Evolutionary conservation across 176 grass and related monocot species (phyloP).

Genomic region (Poa pratensis): DNA sequence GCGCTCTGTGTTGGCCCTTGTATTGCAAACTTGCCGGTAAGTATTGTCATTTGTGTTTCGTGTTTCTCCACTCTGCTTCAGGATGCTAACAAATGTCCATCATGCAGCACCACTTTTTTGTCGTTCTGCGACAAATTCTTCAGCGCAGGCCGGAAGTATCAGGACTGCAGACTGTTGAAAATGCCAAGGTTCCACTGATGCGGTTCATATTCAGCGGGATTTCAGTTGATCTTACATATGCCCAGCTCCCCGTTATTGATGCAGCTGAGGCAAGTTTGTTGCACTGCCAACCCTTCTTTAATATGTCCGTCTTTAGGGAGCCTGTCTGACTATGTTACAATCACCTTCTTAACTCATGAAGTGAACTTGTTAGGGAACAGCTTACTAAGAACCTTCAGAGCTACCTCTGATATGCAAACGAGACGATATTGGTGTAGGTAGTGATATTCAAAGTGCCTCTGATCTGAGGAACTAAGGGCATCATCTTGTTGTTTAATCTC

Average conservation of each 20-base stretch:
- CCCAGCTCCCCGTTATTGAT: conserved; percentile 54
- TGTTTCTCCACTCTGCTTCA: neutral
- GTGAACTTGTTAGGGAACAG: neutral
- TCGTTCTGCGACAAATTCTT: conserved; percentile 59
- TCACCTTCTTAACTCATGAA: conserved; percentile 1
- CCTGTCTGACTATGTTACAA: neutral
- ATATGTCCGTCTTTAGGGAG: neutral
- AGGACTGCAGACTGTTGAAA: conserved; percentile 59
- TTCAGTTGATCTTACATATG: conserved; percentile 71
- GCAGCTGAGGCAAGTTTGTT: conserved; percentile 56
- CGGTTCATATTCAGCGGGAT: conserved; percentile 61
- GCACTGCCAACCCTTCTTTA: neutral
- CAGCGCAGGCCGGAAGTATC: conserved; percentile 57
- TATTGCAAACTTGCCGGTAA: conserved; percentile 55
- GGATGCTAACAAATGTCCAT: neutral
- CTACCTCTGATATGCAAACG: neutral
- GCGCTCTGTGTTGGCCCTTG: conserved; percentile 65
- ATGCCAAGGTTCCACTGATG: conserved; percentile 75
- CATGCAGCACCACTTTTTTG: conserved; percentile 71
- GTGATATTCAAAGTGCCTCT: neutral
- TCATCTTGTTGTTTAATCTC: neutral
- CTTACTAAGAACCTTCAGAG: neutral
- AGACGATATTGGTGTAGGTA: neutral
- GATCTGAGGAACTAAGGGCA: neutral
- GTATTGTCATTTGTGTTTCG: neutral